A percentile compares a stretch with the other conserved stretches of the same genome.
Conservation (phyloP, 2,329 filamentous ascomycete species). For the Xylaria hypoxylon region DNA sequence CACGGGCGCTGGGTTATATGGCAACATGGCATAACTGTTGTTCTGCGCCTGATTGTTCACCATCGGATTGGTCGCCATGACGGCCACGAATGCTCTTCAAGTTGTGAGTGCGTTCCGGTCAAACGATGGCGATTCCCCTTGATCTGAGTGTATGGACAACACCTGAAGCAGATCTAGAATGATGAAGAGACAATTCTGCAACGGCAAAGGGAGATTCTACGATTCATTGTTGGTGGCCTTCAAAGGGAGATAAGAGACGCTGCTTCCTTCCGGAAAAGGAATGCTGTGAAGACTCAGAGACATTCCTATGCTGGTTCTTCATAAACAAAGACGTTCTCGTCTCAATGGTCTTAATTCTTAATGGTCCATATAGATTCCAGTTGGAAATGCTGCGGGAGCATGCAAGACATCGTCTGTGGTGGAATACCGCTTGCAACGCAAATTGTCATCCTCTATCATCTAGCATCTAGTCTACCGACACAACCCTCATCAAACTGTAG, state of each 20-base stretch:
- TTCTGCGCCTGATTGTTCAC: background rate
- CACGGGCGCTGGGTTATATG: slow-evolving; percentile 26
- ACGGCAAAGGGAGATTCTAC: slow-evolving; percentile 22
- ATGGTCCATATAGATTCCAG: slow-evolving; percentile 24
- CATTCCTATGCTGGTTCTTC: slow-evolving; percentile 32
- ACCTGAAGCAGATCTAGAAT: slow-evolving; percentile 13
- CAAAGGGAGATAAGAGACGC: slow-evolving; percentile 41
- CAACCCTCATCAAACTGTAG: background rate
- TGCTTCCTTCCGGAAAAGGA: slow-evolving; percentile 39
- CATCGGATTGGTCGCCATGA: slow-evolving; percentile 20
- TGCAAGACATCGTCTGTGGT: slow-evolving; percentile 27
- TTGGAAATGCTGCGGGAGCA: slow-evolving; percentile 9
- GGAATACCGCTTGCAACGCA: slow-evolving; percentile 20
- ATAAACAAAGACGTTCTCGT: slow-evolving; percentile 38
- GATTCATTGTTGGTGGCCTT: slow-evolving; percentile 44
- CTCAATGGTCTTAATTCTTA: background rate
- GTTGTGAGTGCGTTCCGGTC: slow-evolving; percentile 15
- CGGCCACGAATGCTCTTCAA: slow-evolving; percentile 16
- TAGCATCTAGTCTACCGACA: background rate
- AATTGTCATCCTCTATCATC: background rate
- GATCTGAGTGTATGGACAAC: slow-evolving; percentile 6
- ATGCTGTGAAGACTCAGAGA: slow-evolving; percentile 37
- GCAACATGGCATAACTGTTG: background rate
- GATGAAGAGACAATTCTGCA: slow-evolving; percentile 25
- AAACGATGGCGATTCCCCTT: slow-evolving; percentile 16